A percentile compares a stretch with the other conserved stretches of the same genome.
These are phyloP conservation scores for Uronychia setigera DNA, from an alignment of 73 alveolate species.

Conservation along the genomic window DNA sequence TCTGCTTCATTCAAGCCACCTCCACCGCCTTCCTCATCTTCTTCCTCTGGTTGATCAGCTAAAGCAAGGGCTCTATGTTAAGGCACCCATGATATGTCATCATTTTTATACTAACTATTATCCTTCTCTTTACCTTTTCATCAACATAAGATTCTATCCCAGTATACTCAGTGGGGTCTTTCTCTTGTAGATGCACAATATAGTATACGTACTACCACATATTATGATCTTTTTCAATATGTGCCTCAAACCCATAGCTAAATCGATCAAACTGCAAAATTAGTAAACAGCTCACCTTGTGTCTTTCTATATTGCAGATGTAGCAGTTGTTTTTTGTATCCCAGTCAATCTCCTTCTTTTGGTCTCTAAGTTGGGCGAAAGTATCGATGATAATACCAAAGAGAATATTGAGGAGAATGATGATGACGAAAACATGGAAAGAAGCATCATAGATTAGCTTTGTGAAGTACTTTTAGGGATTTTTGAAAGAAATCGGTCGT, in stretches of 20 bases:
- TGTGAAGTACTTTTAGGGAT: slow-evolving; percentile 31
- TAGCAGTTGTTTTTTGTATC: slow-evolving; percentile 83
- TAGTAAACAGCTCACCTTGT: slow-evolving; percentile 3
- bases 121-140: slow-evolving; percentile 40
- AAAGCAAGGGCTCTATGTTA: slow-evolving; percentile 17
- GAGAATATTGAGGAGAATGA: slow-evolving; percentile 84
- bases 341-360: slow-evolving; percentile 62
- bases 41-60: neutral
- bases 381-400: slow-evolving; percentile 97
- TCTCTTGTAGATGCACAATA: slow-evolving; percentile 84
- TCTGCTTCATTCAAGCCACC: neutral
- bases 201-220: slow-evolving; percentile 92
- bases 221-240: slow-evolving; percentile 86
- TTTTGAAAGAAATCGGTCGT: slow-evolving; percentile 30
- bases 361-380: slow-evolving; percentile 80
- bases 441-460: slow-evolving; percentile 81
- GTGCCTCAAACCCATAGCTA: slow-evolving; percentile 79
- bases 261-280: slow-evolving; percentile 67
- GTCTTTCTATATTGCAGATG: slow-evolving; percentile 80
- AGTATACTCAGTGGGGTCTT: slow-evolving; percentile 93
- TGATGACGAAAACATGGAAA: slow-evolving; percentile 86
- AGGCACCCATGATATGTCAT: slow-evolving; percentile 29
- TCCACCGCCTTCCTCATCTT: slow-evolving; percentile 9
- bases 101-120: slow-evolving; percentile 8
- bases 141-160: slow-evolving; percentile 94